These are phyloP conservation scores for Carex arenaria DNA, from an alignment of 202 grass and related monocot genomes.

Conservation along the genomic window DNA sequence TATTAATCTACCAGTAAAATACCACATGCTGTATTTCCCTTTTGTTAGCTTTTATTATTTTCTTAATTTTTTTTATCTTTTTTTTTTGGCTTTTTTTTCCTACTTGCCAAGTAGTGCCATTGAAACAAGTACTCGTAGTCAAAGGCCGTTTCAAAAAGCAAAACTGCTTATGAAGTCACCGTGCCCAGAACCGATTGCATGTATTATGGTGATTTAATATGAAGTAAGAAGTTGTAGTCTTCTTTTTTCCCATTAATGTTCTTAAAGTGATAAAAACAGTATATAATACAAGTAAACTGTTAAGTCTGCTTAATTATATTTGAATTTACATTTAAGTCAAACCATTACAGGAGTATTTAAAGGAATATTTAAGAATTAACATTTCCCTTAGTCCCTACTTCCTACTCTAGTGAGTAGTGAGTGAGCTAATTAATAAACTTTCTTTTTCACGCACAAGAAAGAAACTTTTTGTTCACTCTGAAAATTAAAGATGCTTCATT, in stretches of 20 bases:
- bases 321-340: slow-evolving; percentile 4
- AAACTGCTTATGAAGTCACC: neutral
- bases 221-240: neutral
- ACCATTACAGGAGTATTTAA: neutral
- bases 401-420: neutral
- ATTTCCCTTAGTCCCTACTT: neutral
- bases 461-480: slow-evolving; percentile 11
- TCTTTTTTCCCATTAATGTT: neutral
- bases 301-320: neutral
- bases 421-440: neutral
- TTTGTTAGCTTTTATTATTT: too few species aligned
- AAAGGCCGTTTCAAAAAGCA: neutral
- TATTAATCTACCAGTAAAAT: slow-evolving; percentile 3
- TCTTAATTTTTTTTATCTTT: neutral
- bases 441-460: neutral
- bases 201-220: neutral
- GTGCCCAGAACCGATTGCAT: neutral
- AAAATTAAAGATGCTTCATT: slow-evolving; percentile 11
- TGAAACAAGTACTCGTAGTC: neutral
- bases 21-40: neutral
- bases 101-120: neutral
- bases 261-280: neutral
- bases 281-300: neutral
- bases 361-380: neutral
- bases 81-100: neutral